phyloP scores from a whole-genome alignment of 2,329 filamentous ascomycete genomes.

The Neurospora sp. region DNA sequence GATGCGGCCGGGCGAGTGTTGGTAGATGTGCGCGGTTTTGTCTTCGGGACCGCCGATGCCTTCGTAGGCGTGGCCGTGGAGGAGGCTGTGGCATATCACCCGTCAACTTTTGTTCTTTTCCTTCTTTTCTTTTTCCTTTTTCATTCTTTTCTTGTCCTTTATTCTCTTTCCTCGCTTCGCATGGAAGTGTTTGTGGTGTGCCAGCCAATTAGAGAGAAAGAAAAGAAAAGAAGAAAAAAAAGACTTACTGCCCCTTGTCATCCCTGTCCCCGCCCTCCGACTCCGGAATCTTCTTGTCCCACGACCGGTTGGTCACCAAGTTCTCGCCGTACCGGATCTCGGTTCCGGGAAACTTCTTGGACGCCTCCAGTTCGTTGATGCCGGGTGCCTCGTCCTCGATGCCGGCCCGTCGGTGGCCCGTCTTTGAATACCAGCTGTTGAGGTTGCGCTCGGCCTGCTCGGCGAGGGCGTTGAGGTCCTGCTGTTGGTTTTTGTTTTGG shows the following conservation, averaged over 20 bases:
- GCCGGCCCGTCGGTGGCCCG: constrained; percentile 28
- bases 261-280: constrained; percentile 35
- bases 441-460: constrained; percentile 36
- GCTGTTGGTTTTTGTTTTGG: constrained; percentile 10
- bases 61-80: constrained; percentile 33
- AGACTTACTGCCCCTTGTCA: constrained; percentile 32
- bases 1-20: constrained; percentile 7
- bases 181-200: too few relatives aligned
- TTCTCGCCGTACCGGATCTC: constrained; percentile 31
- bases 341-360: constrained; percentile 33
- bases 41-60: constrained; percentile 32
- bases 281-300: constrained; percentile 35
- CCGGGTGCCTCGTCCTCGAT: constrained; percentile 30
- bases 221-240: too few relatives aligned
- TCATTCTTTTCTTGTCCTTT: too few relatives aligned
- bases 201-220: too few relatives aligned
- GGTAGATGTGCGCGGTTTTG: constrained; percentile 21
- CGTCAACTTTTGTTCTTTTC: too few relatives aligned
- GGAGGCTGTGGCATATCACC: constrained; percentile 19
- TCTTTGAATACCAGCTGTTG: constrained; percentile 38
- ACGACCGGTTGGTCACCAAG: constrained; percentile 33
- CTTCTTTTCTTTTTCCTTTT: too few relatives aligned
- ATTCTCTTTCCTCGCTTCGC: too few relatives aligned
- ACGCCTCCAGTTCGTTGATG: constrained; percentile 28
- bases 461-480: constrained; percentile 33